Evolutionary conservation across 495 filamentous ascomycete genomes (phyloP), one percentile per base, ranked within the genome.

Genomic region (Hypoxylon trugodes): DNA sequence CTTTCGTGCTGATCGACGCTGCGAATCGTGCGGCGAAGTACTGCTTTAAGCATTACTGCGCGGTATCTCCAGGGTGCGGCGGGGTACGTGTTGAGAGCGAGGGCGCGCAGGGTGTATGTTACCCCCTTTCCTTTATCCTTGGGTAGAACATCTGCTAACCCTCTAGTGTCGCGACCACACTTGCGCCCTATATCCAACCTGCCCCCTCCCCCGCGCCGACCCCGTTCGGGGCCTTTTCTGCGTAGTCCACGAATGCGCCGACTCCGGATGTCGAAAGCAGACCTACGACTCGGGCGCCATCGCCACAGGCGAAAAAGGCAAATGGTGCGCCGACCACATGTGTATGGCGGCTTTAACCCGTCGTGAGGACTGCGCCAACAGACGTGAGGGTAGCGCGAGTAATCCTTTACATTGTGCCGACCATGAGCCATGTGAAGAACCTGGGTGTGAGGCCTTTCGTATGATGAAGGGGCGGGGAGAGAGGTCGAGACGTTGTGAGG

Each of bases 241-340:
- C 56, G 28, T 37, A 22, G 32, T 26, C 43, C 55, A 66, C 43
- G 62, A 50, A 50, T 66, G 62, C 49, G 41, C 40, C 0, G 62
- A 66, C 0, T 10, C 8, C 5, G 28, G n/a, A 8, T 66, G 62
- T 24, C 41, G 56, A 2, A 51, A 40, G 49, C 62, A 65, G 61
- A 42, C 33, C 32, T 59, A 65, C 33, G 61, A 48, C 9, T 18
- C 32, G 1, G 53, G 28, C 13, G 26, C 37, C 5, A 24, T 21
- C 12, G 13, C 21, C 28, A 16, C 6, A n/a, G 16, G 30, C 2
- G 26, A 12, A 16, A 24, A 0, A 21, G 57, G 30, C 7, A 3
- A 25, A 16, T 65, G 61, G 61, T 65, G 61, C 54, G 61, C 54
- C 4, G 61, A 65, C 25, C 61, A 65, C 41, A 59, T 59, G 53